phyloP scores from a whole-genome alignment of 352 stramenopile species.

The Globisporangium spiculum region DNA sequence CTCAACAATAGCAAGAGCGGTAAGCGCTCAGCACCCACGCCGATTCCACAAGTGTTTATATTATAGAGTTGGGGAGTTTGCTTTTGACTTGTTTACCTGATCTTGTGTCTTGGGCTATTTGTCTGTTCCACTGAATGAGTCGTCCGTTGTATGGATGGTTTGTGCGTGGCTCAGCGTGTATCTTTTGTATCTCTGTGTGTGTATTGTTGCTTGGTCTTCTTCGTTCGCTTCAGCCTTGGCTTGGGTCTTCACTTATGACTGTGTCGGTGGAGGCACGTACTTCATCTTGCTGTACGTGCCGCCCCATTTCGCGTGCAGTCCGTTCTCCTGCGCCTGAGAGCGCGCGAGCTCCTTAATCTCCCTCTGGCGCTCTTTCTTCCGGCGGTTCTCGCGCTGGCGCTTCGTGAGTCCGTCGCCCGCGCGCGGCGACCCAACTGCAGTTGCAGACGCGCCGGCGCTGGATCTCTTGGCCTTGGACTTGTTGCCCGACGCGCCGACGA shows the following conservation, averaged over 20 bases:
- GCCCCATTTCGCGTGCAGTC: slow-evolving; percentile 64
- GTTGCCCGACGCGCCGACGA: slow-evolving; percentile 39
- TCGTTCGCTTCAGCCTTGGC: neutral
- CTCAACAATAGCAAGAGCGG: slow-evolving; percentile 25
- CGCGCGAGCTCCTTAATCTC: slow-evolving; percentile 74
- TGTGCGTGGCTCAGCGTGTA: neutral
- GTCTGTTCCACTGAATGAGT: neutral
- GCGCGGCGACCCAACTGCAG: slow-evolving; percentile 22
- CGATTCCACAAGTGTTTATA: slow-evolving; percentile 74
- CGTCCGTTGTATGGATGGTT: neutral
- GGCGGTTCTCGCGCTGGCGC: slow-evolving; percentile 72
- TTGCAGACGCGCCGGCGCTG: neutral
- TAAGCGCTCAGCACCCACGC: slow-evolving; percentile 35
- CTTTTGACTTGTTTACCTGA: neutral
- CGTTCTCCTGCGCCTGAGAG: slow-evolving; percentile 60
- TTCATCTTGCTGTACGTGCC: slow-evolving; percentile 49
- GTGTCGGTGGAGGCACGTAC: slow-evolving; percentile 55
- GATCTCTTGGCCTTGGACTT: slow-evolving; percentile 1
- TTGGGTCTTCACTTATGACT: neutral
- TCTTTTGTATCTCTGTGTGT: neutral
- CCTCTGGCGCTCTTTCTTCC: slow-evolving; percentile 74
- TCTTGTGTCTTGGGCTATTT: neutral
- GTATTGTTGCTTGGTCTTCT: neutral
- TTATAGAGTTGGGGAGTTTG: slow-evolving; percentile 33
- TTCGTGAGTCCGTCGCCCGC: slow-evolving; percentile 60